A percentile compares a stretch with the other conserved stretches of the same genome.
phyloP scores from a whole-genome alignment of 2,329 filamentous ascomycete genomes.

The Curvularia eragrostidis region DNA sequence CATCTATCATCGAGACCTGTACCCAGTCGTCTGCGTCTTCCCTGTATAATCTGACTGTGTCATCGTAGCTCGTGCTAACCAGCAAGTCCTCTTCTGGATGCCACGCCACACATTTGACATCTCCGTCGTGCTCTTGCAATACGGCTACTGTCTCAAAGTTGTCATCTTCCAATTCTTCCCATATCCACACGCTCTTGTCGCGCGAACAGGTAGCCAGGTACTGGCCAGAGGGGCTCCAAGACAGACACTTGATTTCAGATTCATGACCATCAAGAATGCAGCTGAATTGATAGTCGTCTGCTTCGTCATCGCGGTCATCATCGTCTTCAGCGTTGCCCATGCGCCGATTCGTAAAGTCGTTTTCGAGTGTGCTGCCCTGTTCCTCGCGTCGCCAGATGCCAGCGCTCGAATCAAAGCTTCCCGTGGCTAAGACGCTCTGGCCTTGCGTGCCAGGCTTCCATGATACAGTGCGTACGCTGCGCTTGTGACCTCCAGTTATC shows the following conservation, averaged over 20 bases:
- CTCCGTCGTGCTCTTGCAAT: constrained; percentile 89
- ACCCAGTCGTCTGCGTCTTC: constrained; percentile 96
- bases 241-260: constrained; percentile 84
- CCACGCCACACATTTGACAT: constrained; percentile 95
- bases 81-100: constrained; percentile 80
- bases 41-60: constrained; percentile 85
- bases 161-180: constrained; percentile 94
- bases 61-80: constrained; percentile 92
- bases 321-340: constrained; percentile 43
- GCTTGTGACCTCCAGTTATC: constrained; percentile 86
- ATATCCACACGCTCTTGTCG: constrained; percentile 97
- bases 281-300: constrained; percentile 90
- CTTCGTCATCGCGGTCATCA: constrained; percentile 62
- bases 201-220: constrained; percentile 88
- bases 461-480: constrained; percentile 81
- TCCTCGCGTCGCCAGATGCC: constrained; percentile 74
- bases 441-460: constrained; percentile 78
- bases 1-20: constrained; percentile 80
- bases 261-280: constrained; percentile 95
- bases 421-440: constrained; percentile 80
- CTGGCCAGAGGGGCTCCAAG: constrained; percentile 75
- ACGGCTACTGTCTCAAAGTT: constrained; percentile 98
- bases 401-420: constrained; percentile 91
- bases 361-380: constrained; percentile 59
- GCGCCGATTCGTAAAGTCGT: constrained; percentile 33